These are phyloP conservation scores for Chrysanthemum makinoi DNA, from an alignment of 129 eudicot species.

Conservation along the genomic window DNA sequence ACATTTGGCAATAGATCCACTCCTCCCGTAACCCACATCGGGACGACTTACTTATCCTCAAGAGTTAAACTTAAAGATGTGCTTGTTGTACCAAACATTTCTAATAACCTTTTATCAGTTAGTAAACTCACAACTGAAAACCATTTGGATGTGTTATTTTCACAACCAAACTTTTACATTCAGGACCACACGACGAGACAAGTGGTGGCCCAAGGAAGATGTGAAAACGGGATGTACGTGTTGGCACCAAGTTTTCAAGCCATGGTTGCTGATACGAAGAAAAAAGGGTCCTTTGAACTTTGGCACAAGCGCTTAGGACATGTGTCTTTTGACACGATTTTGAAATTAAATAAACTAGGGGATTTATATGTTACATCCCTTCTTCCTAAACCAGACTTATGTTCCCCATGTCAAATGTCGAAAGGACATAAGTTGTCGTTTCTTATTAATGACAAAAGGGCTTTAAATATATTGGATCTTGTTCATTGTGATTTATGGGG, in stretches of 20 bases:
- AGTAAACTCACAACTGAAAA: slow-evolving; percentile 6
- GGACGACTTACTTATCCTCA: neutral
- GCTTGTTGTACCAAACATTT: neutral
- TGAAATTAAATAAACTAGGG: neutral
- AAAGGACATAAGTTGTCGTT: slow-evolving; percentile 3
- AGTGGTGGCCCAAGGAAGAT: neutral
- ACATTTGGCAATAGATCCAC: neutral
- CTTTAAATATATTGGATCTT: neutral
- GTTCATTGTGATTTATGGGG: neutral
- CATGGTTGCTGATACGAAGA: neutral
- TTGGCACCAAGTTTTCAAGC: neutral
- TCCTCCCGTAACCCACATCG: neutral
- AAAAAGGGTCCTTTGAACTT: neutral
- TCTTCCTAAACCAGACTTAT: neutral
- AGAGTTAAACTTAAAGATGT: neutral
- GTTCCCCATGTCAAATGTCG: neutral
- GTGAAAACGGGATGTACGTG: slow-evolving; percentile 9
- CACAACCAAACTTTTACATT: neutral
- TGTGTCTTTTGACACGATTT: slow-evolving; percentile 7
- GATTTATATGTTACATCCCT: neutral
- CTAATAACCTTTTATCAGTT: neutral
- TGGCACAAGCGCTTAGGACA: slow-evolving; percentile 8
- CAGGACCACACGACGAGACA: slow-evolving; percentile 1
- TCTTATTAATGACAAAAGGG: neutral
- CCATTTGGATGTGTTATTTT: neutral